Percentiles rank a stretch among this genome's conserved stretches.
These are phyloP conservation scores for Coemansia sp. DNA, from an alignment of 192 early-diverging fungal genomes.

Conservation along the genomic window DNA sequence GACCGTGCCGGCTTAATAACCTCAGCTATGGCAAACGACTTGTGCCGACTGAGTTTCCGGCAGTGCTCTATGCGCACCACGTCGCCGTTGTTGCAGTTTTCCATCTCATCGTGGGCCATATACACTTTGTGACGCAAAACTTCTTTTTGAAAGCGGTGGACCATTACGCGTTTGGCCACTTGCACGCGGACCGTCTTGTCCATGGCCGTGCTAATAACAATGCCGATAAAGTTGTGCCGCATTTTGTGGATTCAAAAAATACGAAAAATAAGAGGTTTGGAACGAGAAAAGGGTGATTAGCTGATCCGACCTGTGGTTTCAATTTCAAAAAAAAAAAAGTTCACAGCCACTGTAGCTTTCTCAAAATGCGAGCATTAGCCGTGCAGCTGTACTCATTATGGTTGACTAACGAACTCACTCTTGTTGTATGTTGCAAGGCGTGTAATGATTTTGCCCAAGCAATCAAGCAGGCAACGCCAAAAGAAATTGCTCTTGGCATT, in stretches of 20 bases:
- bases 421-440: slow-evolving; percentile 65
- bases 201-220: slow-evolving; percentile 86
- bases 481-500: slow-evolving; percentile 85
- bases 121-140: slow-evolving; percentile 83
- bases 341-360: too few species aligned
- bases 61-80: slow-evolving; percentile 90
- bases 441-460: slow-evolving; percentile 44
- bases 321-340: too few species aligned
- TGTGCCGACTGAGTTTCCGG: slow-evolving; percentile 80
- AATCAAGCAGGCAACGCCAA: slow-evolving; percentile 63
- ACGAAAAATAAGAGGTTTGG: neutral
- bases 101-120: slow-evolving; percentile 82
- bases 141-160: slow-evolving; percentile 66
- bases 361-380: too few species aligned
- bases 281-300: too few species aligned
- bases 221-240: slow-evolving; percentile 79
- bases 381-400: too few species aligned
- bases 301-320: too few species aligned
- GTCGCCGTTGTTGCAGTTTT: slow-evolving; percentile 82
- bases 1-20: slow-evolving; percentile 60
- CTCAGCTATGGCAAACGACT: slow-evolving; percentile 86
- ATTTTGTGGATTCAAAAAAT: slow-evolving; percentile 27
- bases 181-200: slow-evolving; percentile 89
- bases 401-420: too few species aligned
- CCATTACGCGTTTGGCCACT: slow-evolving; percentile 71